Base-by-base conservation (phyloP, 2,329 filamentous ascomycete genomes). In the Colletotrichum destructivum region DNA sequence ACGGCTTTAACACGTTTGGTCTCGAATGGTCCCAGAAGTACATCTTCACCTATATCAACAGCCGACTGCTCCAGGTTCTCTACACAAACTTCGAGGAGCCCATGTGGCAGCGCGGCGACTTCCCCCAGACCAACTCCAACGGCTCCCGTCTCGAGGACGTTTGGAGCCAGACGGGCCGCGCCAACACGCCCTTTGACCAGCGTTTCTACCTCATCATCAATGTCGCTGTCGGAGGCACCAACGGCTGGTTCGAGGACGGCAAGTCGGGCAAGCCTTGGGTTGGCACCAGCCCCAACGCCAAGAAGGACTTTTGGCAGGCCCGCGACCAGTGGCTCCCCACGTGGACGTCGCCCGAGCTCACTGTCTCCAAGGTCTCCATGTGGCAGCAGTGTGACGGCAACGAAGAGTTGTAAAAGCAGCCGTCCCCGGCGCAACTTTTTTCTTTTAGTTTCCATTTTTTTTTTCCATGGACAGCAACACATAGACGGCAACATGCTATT, bases 1-100 rank as follows among this genome's bases (percentile, higher is more conserved):
- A 85, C 1, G 88, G 83, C 31, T 94, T 91, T 84, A 93, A 97
- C 84, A 94, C 89, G 0, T 97, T 91, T 77, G 94, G 94, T 16
- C 81, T 97, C 2, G 94, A 97, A 82, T 97, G 94, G 94, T 94
- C 90, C 62, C 89, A 96, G 76, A 96, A 95, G 81, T 96, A 97
- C 81, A 84, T 96, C 71, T 97, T 96, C 84, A 95, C 93, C 31
- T 97, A 95, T 79, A 88, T 97, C 84, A 92, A 96, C 86, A 92
- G 89, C 56, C 91, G 93, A 15, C 88, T 97, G 23, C 85, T 95
- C 38, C 93, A 96, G 80, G 93, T 96, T 62, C 87, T 94, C 73
- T 97, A 95, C 84, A 91, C 89, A 75, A 93, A 91, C 80, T 95
- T 95, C 77, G 84, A 92, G 76, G 79, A 88, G 76, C 86, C 89